Evolutionary conservation across 2,329 filamentous ascomycete species (phyloP), one percentile per base, ranked within the genome.

Genomic region (Fusarium domesticum): DNA sequence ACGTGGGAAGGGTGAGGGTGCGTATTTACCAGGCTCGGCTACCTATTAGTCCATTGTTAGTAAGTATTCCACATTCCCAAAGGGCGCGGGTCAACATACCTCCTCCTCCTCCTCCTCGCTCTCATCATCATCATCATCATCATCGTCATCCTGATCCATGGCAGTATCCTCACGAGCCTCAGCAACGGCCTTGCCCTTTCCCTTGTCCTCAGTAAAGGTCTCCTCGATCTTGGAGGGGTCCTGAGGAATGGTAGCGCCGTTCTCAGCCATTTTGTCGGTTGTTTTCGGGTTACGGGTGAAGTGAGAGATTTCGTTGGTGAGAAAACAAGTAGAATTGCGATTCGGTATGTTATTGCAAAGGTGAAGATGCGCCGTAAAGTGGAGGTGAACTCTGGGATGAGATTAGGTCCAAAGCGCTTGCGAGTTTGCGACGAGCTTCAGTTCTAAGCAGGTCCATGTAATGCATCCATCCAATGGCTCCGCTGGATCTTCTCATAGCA

Each of bases 181-280:
- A 55, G 71, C 69, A 39, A 73, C 64, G 38, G 81, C 78, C 77
- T 96, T 96, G 74, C 89, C 89, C 78, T 96, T 96, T 70, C 88
- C 89, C 78, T 95, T 95, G 68, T 75, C 72, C 61, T 81, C 76
- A 50, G 77, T 65, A 51, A 66, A 63, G 58, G 64, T 59, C 54
- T 61, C 64, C 51, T 66, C 64, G 48, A 63, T 62, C 25, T 53
- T 41, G 58, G 74, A 63, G 62, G 70, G 61, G 59, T 73, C 68
- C 59, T 72, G 62, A 43, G 76, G 69, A 63, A 73, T 64, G 51
- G 72, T 74, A 56, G 70, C 63, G 53, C 69, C 69, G 70, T 76
- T 77, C 55, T 74, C 70, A 61, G 75, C 68, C 75, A 81, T 77
- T 57, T 42, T 59, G 48, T 43, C 44, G 46, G 42, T 48, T 18